These are phyloP conservation scores for Cercospora janseana DNA, from an alignment of 2,329 filamentous ascomycete species.

Conservation along the genomic window DNA sequence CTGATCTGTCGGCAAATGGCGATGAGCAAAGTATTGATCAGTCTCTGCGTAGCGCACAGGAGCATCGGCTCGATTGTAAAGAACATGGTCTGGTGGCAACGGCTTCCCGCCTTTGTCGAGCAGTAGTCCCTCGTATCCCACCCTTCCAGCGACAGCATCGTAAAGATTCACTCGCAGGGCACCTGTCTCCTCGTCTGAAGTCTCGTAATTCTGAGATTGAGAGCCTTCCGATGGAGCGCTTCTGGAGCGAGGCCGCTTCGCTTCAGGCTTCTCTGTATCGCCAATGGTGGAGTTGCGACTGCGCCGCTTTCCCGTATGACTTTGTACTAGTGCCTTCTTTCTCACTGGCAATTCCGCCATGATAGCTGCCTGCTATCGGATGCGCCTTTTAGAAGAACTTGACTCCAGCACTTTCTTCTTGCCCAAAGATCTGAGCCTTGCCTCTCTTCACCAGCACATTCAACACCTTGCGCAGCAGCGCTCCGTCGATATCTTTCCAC, in stretches of 20 bases:
- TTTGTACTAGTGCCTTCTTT: neutral
- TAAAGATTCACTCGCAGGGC: slow-evolving; percentile 54
- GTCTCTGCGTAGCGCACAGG: slow-evolving; percentile 67
- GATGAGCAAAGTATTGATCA: slow-evolving; percentile 68
- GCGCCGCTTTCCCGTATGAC: slow-evolving; percentile 9
- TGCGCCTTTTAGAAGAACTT: slow-evolving; percentile 99
- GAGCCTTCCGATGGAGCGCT: neutral
- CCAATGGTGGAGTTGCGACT: slow-evolving; percentile 13
- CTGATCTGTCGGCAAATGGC: slow-evolving; percentile 50
- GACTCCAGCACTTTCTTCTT: slow-evolving; percentile 82
- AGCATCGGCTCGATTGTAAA: slow-evolving; percentile 65
- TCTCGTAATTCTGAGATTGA: neutral
- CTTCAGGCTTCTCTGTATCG: slow-evolving; percentile 7
- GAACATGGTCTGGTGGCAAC: slow-evolving; percentile 66
- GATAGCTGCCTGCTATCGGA: slow-evolving; percentile 35
- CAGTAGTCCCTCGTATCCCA: slow-evolving; percentile 48
- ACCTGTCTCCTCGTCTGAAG: slow-evolving; percentile 4
- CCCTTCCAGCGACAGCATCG: slow-evolving; percentile 65
- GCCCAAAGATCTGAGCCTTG: slow-evolving; percentile 90
- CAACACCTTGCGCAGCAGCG: slow-evolving; percentile 75
- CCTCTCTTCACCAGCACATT: slow-evolving; percentile 81
- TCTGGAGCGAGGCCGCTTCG: slow-evolving; percentile 9
- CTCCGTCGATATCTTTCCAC: slow-evolving; percentile 64
- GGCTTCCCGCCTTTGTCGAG: slow-evolving; percentile 38
- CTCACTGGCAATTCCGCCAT: slow-evolving; percentile 5